Percentiles rank a stretch among this genome's conserved stretches.
Conservation (phyloP, 495 filamentous ascomycete species). For the Lophiostoma macrostomum region DNA sequence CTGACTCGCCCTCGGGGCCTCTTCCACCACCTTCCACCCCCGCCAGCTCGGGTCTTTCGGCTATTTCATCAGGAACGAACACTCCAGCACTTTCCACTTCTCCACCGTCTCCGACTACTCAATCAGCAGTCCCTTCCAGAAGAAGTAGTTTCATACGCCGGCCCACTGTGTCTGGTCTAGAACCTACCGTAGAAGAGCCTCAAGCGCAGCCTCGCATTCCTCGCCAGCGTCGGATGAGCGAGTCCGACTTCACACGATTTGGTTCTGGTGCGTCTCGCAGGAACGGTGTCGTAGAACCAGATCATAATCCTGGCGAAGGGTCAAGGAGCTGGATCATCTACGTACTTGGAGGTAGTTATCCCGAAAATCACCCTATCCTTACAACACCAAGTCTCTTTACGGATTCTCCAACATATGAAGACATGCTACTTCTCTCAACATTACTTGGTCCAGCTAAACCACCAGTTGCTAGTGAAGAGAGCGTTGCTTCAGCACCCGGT, state of each 20-base stretch:
- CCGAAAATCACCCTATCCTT: conserved; percentile 73
- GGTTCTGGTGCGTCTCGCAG: conserved; percentile 62
- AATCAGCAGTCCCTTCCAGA: conserved; percentile 31
- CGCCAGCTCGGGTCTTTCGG: conserved; percentile 59
- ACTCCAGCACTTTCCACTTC: conserved; percentile 53
- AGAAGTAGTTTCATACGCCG: conserved; percentile 35
- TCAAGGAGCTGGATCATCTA: conserved; percentile 74
- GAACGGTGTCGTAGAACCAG: conserved; percentile 67
- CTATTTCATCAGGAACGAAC: conserved; percentile 55
- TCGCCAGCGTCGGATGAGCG: conserved; percentile 57
- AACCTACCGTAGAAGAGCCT: conserved; percentile 38
- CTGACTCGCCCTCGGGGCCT: conserved; percentile 60
- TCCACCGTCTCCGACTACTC: conserved; percentile 30
- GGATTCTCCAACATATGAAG: conserved; percentile 75
- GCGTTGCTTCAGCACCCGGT: conserved; percentile 64
- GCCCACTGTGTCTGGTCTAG: conserved; percentile 25
- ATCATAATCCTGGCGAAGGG: conserved; percentile 48
- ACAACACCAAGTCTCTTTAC: conserved; percentile 75
- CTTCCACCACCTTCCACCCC: conserved; percentile 68
- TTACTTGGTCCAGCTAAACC: conserved; percentile 72
- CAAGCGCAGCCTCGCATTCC: conserved; percentile 35
- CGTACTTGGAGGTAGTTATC: conserved; percentile 71
- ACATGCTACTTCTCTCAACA: conserved; percentile 72
- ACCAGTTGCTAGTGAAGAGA: conserved; percentile 65
- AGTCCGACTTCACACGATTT: conserved; percentile 61